These are phyloP conservation scores for Lagerstroemia speciosa DNA, from an alignment of 345 rosid genomes.

Conservation along the genomic window DNA sequence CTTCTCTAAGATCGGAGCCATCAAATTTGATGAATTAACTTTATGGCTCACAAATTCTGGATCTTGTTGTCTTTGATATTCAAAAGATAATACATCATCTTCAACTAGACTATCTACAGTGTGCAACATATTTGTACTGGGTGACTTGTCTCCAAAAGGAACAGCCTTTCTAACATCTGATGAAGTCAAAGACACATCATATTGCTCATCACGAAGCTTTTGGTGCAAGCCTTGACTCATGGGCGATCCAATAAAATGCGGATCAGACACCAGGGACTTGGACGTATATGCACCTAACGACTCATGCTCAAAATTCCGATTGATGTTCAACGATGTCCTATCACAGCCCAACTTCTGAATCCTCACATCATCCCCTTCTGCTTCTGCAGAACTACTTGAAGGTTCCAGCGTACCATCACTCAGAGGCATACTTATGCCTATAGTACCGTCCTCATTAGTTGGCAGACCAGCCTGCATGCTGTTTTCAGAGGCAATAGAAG, in stretches of 20 bases:
- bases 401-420: not conserved
- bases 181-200: constrained; percentile 19
- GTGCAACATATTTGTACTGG: constrained; percentile 17
- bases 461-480: constrained; percentile 8
- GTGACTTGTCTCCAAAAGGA: constrained; percentile 19
- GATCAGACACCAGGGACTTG: constrained; percentile 26
- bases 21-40: constrained; percentile 28
- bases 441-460: constrained; percentile 11
- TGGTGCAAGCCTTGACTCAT: constrained; percentile 25
- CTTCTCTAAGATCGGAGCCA: constrained; percentile 29
- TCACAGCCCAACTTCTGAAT: constrained; percentile 13
- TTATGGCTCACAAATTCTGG: constrained; percentile 44
- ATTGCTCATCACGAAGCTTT: constrained; percentile 22
- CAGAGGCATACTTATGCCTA: constrained; percentile 7
- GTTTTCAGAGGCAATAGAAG: constrained; percentile 1
- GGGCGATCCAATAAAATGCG: constrained; percentile 29
- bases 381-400: constrained; percentile 10
- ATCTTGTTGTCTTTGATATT: constrained; percentile 46
- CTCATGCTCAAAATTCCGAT: constrained; percentile 24
- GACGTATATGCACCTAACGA: constrained; percentile 20
- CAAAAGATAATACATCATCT: constrained; percentile 53
- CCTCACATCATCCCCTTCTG: constrained; percentile 13
- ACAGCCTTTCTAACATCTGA: constrained; percentile 17
- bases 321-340: constrained; percentile 31
- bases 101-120: constrained; percentile 32